phyloP scores from a whole-genome alignment of 106 monocot genomes.

The Chionographis japonica region DNA sequence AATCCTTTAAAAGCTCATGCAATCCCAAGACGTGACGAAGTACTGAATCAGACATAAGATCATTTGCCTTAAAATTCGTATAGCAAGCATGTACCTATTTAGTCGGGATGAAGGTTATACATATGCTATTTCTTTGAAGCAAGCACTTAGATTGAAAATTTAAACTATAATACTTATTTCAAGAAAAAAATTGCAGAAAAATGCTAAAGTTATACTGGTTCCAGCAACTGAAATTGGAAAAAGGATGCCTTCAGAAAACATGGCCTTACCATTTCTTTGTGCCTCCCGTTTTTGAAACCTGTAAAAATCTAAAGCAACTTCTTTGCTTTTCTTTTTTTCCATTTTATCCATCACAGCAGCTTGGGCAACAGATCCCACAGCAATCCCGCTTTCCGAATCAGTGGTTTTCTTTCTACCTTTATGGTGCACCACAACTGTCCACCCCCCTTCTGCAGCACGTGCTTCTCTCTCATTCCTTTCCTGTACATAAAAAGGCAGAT shows the following conservation, averaged over 20 bases:
- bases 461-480: constrained; percentile 79
- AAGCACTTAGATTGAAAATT: no score
- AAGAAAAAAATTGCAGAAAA: no score
- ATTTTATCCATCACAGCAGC: constrained; percentile 70
- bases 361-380: constrained; percentile 75
- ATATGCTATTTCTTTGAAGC: no score
- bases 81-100: no score
- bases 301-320: constrained; percentile 70
- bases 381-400: constrained; percentile 73
- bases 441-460: constrained; percentile 68
- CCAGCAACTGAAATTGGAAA: no score
- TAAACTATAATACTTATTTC: no score
- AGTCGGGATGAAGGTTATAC: no score
- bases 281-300: constrained; percentile 79
- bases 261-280: constrained; percentile 55
- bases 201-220: no score
- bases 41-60: no score
- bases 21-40: no score
- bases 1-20: no score
- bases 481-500: constrained; percentile 20
- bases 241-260: neutral
- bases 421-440: constrained; percentile 81
- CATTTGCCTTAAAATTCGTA: no score
- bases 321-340: constrained; percentile 68
- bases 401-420: constrained; percentile 96